Evolutionary conservation across 805 yeast species (phyloP).

Genomic region (Diddensiella transvaalensis): DNA sequence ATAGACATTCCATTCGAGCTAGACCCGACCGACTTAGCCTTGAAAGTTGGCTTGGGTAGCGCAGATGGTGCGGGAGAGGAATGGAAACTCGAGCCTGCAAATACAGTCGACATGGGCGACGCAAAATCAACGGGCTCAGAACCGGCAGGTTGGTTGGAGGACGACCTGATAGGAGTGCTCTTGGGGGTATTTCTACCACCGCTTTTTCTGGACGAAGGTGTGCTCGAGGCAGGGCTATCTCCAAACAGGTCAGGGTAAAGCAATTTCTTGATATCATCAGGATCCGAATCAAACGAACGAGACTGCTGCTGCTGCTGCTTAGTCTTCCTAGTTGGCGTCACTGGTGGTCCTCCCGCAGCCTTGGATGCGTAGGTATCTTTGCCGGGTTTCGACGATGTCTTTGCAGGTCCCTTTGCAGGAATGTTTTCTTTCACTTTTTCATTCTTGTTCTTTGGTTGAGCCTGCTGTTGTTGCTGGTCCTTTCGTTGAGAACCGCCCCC

Average conservation of each 20-base stretch:
- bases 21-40: conserved; percentile 15
- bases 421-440: neutral
- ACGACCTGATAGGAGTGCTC: conserved; percentile 6
- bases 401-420: neutral
- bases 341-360: neutral
- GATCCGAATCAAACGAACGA: conserved; percentile 3
- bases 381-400: neutral
- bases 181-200: conserved; percentile 3
- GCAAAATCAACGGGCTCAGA: conserved; percentile 2
- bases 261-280: conserved; percentile 22
- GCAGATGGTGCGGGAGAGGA: conserved; percentile 30
- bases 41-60: conserved; percentile 26
- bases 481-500: neutral
- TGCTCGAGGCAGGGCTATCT: neutral
- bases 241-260: conserved; percentile 27
- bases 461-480: neutral
- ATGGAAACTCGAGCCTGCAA: conserved; percentile 31
- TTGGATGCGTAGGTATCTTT: neutral
- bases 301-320: too few species aligned
- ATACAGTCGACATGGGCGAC: conserved; percentile 9
- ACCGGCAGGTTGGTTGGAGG: neutral
- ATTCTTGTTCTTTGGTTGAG: neutral
- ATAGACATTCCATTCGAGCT: conserved; percentile 10
- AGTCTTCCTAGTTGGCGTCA: conserved; percentile 2
- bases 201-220: conserved; percentile 3